Percentiles rank a stretch among this genome's conserved stretches.
These are phyloP conservation scores for Diplodia seriata DNA, from an alignment of 2,329 filamentous ascomycete genomes.

Conservation along the genomic window DNA sequence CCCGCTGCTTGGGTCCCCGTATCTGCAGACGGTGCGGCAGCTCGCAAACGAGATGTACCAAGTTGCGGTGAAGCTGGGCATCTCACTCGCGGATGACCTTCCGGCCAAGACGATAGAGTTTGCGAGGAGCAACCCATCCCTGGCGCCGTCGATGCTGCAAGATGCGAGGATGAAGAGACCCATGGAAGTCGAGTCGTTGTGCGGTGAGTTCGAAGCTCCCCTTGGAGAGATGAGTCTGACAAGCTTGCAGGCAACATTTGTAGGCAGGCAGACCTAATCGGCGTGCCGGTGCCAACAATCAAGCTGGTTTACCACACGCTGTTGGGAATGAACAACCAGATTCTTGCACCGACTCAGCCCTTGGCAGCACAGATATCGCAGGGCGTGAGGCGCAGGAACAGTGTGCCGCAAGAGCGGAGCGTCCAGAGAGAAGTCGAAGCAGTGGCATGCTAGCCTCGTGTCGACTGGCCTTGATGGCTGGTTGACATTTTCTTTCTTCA, in stretches of 20 bases:
- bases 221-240: not conserved
- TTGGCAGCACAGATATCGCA: not conserved
- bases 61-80: constrained; percentile 35
- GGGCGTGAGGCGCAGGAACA: not conserved
- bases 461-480: not conserved
- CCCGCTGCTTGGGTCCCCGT: constrained; percentile 34
- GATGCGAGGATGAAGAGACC: constrained; percentile 37
- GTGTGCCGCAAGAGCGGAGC: not conserved
- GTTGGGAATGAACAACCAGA: constrained; percentile 21
- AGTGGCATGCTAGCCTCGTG: not conserved
- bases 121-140: constrained; percentile 33
- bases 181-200: constrained; percentile 38
- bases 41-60: constrained; percentile 36
- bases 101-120: constrained; percentile 34
- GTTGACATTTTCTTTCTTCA: not conserved
- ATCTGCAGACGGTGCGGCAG: constrained; percentile 33
- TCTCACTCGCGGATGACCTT: constrained; percentile 33
- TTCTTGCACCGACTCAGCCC: not conserved
- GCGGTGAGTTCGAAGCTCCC: constrained; percentile 33
- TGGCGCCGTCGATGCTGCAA: constrained; percentile 39
- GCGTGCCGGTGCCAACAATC: constrained; percentile 26
- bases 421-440: not conserved
- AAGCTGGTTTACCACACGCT: constrained; percentile 30
- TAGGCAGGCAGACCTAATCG: constrained; percentile 22
- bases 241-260: constrained; percentile 13